Base-by-base conservation (phyloP, 1,139 yeast species). In the Candida glucosophila region DNA sequence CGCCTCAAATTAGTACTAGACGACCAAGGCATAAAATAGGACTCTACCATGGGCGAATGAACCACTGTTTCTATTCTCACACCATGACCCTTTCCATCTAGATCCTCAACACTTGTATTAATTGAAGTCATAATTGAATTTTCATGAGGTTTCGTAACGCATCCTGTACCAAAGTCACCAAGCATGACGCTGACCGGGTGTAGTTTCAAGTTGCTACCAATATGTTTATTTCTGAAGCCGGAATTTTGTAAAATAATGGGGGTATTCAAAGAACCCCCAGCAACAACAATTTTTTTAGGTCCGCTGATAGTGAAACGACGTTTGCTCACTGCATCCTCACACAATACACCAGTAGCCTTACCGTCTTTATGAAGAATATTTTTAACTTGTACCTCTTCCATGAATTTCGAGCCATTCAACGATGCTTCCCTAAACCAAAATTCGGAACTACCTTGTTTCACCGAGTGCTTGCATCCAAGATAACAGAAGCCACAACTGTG, bases 61-160 rank as follows among this genome's bases (percentile, higher is more conserved):
- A 66, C 51, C 12, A 69, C 36, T 3, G 76, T 55, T 45, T 73
- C 79, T 29, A 73, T 57, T 43, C 63, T 66, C 8, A 75, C 69
- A 2, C 80, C 80, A 40, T 72, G 76, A 3, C 60, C 71, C 33
- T 60, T 51, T 3, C 77, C 77, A 41, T 73, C 78, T 19, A 69
- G 37, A 36, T 73, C 72, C 29, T 61, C 74, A 15, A 51, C 59
- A 40, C 68, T 60, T 10, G 62, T 55, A 41, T 70, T 58, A 1
- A 71, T 73, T 0, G 73, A 40, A 0, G 78, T 69, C 64, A 73
- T 54, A 28, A 73, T 70, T 1, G 77, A 52, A 24, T 62, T 52
- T 14, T 58, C 43, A 33, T 47, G 51, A 7, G 73, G 61, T 20
- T 60, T 49, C 2, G 59, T 47, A 8, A 47, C 44, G 7, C 47